phyloP scores from a whole-genome alignment of 2,329 filamentous ascomycete species.

The Leptographium lundbergii region DNA sequence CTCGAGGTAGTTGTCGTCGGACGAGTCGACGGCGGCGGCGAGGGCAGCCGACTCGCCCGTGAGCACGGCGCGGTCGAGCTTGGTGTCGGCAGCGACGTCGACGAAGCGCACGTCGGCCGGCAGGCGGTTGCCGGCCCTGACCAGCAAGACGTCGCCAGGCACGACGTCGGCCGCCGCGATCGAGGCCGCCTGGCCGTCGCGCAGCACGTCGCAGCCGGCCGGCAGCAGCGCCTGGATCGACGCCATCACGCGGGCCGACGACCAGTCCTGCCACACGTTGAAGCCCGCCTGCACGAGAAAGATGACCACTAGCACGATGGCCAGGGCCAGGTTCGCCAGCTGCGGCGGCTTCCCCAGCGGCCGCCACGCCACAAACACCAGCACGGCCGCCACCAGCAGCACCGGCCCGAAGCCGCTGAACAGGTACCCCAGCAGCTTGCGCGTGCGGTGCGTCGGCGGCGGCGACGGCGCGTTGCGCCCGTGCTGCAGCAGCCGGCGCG shows the following conservation, averaged over 20 bases:
- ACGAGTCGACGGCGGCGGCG: slow-evolving; percentile 49
- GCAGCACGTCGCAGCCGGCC: slow-evolving; percentile 52
- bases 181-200: slow-evolving; percentile 34
- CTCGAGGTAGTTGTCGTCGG: slow-evolving; percentile 63
- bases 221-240: slow-evolving; percentile 74
- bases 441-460: slow-evolving; percentile 46
- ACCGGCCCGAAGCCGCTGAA: slow-evolving; percentile 68
- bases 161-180: slow-evolving; percentile 46
- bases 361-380: slow-evolving; percentile 68
- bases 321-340: slow-evolving; percentile 57
- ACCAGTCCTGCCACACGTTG: slow-evolving; percentile 63
- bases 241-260: slow-evolving; percentile 62
- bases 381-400: slow-evolving; percentile 52
- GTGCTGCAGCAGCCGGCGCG: slow-evolving; percentile 42
- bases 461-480: slow-evolving; percentile 56
- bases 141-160: slow-evolving; percentile 55
- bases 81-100: slow-evolving; percentile 52
- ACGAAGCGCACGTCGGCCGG: slow-evolving; percentile 62
- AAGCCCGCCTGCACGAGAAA: slow-evolving; percentile 59
- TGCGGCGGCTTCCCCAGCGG: slow-evolving; percentile 60
- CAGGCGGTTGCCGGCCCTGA: slow-evolving; percentile 61
- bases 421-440: slow-evolving; percentile 53
- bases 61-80: slow-evolving; percentile 61
- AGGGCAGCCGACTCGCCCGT: slow-evolving; percentile 59
- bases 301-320: slow-evolving; percentile 58